Evolutionary conservation across 75 land plant species (phyloP).

Genomic region (Selaginella moellendorffii): DNA sequence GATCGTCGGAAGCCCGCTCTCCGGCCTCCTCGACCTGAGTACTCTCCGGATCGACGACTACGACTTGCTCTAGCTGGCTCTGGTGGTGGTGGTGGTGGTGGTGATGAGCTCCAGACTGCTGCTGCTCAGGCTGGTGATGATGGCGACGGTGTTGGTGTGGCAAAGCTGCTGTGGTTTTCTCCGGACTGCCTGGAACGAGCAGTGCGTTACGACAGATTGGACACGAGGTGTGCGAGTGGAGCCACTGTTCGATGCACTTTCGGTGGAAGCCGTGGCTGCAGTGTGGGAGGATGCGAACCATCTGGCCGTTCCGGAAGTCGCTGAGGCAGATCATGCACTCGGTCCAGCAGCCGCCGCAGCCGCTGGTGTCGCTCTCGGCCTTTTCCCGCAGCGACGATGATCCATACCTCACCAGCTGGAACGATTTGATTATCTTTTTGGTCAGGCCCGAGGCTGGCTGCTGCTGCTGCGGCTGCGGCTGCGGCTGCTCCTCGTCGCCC

Average conservation of each 20-base stretch:
- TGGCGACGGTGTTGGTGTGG: too few relatives aligned
- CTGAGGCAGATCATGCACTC: conserved; percentile 45
- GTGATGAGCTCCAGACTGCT: too few relatives aligned
- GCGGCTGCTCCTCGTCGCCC: neutral
- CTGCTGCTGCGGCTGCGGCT: neutral
- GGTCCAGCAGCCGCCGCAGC: neutral
- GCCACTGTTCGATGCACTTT: conserved; percentile 61
- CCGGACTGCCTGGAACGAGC: too few relatives aligned
- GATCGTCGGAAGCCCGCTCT: too few relatives aligned
- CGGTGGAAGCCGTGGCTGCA: conserved; percentile 61
- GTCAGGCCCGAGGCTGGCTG: neutral
- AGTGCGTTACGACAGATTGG: conserved; percentile 41
- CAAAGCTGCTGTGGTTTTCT: too few relatives aligned
- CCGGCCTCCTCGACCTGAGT: too few relatives aligned
- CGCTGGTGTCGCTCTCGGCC: neutral
- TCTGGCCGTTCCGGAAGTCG: conserved; percentile 38
- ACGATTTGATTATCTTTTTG: neutral
- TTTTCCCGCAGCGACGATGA: neutral
- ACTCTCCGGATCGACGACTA: too few relatives aligned
- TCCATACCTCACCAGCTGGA: neutral
- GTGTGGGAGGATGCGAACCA: conserved; percentile 37
- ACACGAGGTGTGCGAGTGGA: conserved; percentile 44
- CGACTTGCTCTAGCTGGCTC: too few relatives aligned
- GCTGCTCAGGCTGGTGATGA: too few relatives aligned
- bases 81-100: too few relatives aligned